Evolutionary conservation across 257 asterid species (phyloP), one percentile per base, ranked within the genome.

Genomic region (Jaltomata sinuosa): DNA sequence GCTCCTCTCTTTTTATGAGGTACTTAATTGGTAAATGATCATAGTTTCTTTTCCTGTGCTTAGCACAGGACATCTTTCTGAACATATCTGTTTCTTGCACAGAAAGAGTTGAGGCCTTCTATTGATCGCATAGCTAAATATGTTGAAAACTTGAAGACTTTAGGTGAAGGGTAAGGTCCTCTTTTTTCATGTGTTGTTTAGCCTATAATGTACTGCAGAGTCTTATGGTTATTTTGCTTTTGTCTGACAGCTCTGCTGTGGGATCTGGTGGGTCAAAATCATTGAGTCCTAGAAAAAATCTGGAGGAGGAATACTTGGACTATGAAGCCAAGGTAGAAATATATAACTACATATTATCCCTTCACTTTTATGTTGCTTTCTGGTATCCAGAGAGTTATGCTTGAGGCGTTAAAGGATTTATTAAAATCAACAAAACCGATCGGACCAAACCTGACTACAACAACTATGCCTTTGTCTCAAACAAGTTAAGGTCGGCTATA

Each of bases 251-350:
- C 79, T 88, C 90, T 36, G 84, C 83, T 64, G 85, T 57, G 69
- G 82, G 90, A 76, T 84, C 96, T 89, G 85, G 84, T 54, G 89
- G 87, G 85, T 91, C 95, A 69, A 88, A 89, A 84, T 71, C 81
- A 27, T 77, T 89, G 90, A 90, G 82, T 90, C 98, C 97, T 22
- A 91, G 91, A 88, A 91, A 90, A 91, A 91, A 53, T 86, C 95
- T 97, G n/a, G 99, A 97, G 93, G 97, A 94, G 90, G 98, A 97
- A 89, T 97, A 95, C 90, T 87, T 92, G 85, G 97, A 87, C 83
- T 94, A 86, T 87, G 98, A 95, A 90, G 94, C 98, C 72, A 94
- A 93, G 98, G 98, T 97, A 88, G 79, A 84, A 47, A n/a, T 52
- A 36, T 40, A 42, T 42, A 52, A 25, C 15, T 80, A n/a, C 40